These are phyloP conservation scores for Dendrocalamus sinicus DNA, from an alignment of 176 grass and related monocot genomes.

Conservation along the genomic window DNA sequence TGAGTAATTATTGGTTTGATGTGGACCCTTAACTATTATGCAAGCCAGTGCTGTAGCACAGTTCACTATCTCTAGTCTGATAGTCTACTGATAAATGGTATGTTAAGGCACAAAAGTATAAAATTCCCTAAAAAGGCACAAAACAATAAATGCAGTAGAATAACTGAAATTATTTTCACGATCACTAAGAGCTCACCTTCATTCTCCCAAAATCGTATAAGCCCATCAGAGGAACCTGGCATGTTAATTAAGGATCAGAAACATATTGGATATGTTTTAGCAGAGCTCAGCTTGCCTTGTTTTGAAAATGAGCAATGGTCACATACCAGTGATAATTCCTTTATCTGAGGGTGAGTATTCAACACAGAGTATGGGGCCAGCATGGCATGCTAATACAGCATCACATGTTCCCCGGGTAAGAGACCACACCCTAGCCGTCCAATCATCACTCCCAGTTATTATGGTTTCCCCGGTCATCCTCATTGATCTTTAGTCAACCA, in stretches of 20 bases:
- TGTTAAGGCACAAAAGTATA: constrained; percentile 11
- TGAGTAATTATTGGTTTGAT: constrained; percentile 1
- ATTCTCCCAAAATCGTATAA: constrained; percentile 99
- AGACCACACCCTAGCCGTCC: constrained; percentile 98
- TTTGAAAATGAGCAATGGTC: constrained; percentile 33
- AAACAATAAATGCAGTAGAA: constrained; percentile 23
- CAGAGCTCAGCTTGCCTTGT: constrained; percentile 25
- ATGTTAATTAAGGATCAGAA: constrained; percentile 47
- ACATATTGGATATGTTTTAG: constrained; percentile 7
- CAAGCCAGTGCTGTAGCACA: not conserved
- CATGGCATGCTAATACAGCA: constrained; percentile 92
- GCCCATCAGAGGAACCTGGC: constrained; percentile 91
- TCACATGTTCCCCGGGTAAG: constrained; percentile 84
- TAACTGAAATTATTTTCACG: constrained; percentile 17
- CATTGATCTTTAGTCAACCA: constrained; percentile 69
- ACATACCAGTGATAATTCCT: constrained; percentile 95
- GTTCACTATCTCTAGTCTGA: not conserved
- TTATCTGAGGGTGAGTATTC: constrained; percentile 95
- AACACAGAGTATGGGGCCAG: constrained; percentile 88
- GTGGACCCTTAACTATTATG: not conserved
- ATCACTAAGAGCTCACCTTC: constrained; percentile 71
- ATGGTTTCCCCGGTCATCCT: constrained; percentile 90
- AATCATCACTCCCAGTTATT: constrained; percentile 99
- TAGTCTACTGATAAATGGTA: not conserved
- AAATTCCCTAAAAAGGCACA: constrained; percentile 14